A percentile compares a stretch with the other conserved stretches of the same genome.
phyloP scores from a whole-genome alignment of 192 early-diverging fungal species.

The Entophlyctis luteolus region DNA sequence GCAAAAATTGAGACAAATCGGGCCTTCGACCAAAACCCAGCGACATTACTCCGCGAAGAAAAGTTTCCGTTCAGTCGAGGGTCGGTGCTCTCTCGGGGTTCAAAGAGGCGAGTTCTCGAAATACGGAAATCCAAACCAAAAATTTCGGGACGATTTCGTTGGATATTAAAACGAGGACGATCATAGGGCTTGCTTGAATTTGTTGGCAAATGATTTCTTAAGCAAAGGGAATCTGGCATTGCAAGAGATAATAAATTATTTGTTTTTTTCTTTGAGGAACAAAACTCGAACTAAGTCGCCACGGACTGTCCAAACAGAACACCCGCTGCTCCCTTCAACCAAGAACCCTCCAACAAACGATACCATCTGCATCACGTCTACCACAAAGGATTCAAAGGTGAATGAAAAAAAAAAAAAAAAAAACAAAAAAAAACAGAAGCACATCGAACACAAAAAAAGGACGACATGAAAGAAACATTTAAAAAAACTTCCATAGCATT shows the following conservation, averaged over 20 bases:
- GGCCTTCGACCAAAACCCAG: background rate
- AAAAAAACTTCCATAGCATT: too few species aligned
- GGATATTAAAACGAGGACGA: too few species aligned
- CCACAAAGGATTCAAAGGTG: background rate
- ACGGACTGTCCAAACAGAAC: background rate
- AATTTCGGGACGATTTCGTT: too few species aligned
- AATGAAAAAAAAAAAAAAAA: background rate
- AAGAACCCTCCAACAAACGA: background rate
- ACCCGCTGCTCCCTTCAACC: background rate
- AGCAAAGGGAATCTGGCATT: too few species aligned
- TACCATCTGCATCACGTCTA: background rate
- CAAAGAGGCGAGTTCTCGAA: too few species aligned
- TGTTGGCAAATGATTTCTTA: too few species aligned
- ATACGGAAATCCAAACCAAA: too few species aligned
- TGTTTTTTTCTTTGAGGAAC: too few species aligned
- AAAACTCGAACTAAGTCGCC: background rate
- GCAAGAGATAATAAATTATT: too few species aligned
- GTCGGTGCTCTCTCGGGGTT: too few species aligned
- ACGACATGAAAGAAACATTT: too few species aligned
- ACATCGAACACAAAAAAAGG: background rate
- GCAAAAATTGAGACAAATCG: background rate
- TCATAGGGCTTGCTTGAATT: too few species aligned
- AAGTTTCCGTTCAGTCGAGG: background rate
- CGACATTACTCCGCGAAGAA: constrained; percentile 13
- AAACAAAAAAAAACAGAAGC: background rate